Conservation (phyloP, 176 grass and related monocot genomes). For the Saccharum spontaneum region DNA sequence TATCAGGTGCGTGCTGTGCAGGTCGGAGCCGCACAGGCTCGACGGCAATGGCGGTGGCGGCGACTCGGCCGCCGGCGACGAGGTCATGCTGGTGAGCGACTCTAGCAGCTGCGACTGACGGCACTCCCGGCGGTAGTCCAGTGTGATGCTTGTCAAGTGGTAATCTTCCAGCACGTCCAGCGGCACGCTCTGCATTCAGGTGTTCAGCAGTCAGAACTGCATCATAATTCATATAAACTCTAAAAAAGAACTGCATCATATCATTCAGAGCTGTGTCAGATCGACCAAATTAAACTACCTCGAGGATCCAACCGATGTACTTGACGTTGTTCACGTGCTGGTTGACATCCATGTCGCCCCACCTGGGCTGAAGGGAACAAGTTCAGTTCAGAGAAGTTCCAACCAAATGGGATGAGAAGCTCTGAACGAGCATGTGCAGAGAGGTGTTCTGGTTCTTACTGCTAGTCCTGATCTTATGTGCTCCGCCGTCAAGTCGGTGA, state of each 20-base stretch:
- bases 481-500: conserved; percentile 45
- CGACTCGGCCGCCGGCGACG: not conserved
- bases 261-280: not conserved
- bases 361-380: conserved; percentile 39
- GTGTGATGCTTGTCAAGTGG: conserved; percentile 60
- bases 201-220: not conserved
- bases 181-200: conserved; percentile 47
- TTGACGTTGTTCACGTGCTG: conserved; percentile 69
- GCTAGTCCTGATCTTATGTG: conserved; percentile 45
- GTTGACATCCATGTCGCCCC: conserved; percentile 63
- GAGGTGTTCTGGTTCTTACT: conserved; percentile 21
- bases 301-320: conserved; percentile 62
- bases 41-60: not conserved
- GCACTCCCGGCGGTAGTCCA: conserved; percentile 51
- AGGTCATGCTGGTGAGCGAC: conserved; percentile 51
- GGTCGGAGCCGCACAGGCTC: not conserved
- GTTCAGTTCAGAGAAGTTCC: not conserved
- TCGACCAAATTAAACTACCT: not conserved
- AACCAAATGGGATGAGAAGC: not conserved
- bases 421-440: not conserved
- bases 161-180: conserved; percentile 52
- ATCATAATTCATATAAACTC: not conserved
- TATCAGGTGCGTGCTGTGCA: conserved; percentile 45
- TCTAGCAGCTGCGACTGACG: conserved; percentile 48
- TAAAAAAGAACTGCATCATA: too few relatives aligned